Conservation (phyloP, 352 stramenopile genomes). For the Hyaloperonospora brassicae region DNA sequence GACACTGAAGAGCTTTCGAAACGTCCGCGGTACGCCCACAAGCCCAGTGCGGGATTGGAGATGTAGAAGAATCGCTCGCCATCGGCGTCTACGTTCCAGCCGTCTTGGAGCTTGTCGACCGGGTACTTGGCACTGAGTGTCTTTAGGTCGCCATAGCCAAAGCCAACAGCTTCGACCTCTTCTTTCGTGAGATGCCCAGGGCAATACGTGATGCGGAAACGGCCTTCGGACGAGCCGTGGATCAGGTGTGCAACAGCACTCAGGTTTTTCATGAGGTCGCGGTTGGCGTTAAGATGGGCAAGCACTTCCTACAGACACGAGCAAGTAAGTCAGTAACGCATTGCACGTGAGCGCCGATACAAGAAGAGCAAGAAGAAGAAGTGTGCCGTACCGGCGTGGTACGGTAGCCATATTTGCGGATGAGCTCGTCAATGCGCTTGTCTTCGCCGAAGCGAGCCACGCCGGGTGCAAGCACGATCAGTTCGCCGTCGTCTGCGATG, state of each 20-base stretch:
- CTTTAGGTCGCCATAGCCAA: constrained; percentile 84
- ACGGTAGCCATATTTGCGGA: constrained; percentile 95
- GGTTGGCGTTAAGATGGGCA: constrained; percentile 83
- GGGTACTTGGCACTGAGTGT: constrained; percentile 84
- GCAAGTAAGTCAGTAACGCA: constrained; percentile 5
- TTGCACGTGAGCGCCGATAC: neutral
- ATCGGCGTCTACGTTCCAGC: constrained; percentile 86
- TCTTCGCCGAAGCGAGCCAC: constrained; percentile 94
- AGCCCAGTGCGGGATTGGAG: constrained; percentile 91
- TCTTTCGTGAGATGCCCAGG: constrained; percentile 87
- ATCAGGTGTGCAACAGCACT: constrained; percentile 94
- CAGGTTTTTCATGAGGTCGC: constrained; percentile 93
- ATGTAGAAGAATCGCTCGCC: constrained; percentile 94
- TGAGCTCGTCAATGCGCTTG: constrained; percentile 90
- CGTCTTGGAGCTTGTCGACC: constrained; percentile 79
- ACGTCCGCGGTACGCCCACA: constrained; percentile 89
- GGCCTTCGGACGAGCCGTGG: constrained; percentile 94
- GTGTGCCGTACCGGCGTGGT: constrained; percentile 83
- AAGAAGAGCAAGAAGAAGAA: neutral
- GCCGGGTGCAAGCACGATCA: constrained; percentile 92
- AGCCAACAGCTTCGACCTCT: constrained; percentile 91
- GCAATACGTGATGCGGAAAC: constrained; percentile 95
- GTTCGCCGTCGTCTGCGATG: constrained; percentile 91
- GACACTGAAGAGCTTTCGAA: constrained; percentile 47
- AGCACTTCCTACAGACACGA: constrained; percentile 76